Conservation (phyloP, 225 moss, liverwort and hornwort genomes). For the Physcomitrellopsis africana region DNA sequence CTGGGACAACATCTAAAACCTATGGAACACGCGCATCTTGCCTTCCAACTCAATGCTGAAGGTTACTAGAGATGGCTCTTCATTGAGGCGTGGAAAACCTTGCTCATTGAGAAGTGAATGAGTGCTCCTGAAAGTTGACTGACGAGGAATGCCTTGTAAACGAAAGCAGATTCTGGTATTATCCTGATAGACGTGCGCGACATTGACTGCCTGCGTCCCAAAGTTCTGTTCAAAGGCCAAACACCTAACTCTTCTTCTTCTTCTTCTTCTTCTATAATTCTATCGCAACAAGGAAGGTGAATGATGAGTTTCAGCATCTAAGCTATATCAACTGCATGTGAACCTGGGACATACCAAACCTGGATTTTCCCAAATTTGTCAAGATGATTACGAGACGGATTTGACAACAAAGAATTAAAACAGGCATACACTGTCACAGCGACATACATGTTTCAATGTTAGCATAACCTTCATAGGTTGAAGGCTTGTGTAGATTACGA, state of each 20-base stretch:
- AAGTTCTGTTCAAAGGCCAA: slow-evolving; percentile 33
- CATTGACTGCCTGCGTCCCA: slow-evolving; percentile 23
- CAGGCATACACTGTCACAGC: too few relatives aligned
- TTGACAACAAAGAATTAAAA: neutral
- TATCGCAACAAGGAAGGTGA: neutral
- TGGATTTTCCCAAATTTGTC: neutral
- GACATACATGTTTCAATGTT: too few relatives aligned
- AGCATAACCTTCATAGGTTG: too few relatives aligned
- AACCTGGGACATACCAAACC: slow-evolving; percentile 26
- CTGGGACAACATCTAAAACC: slow-evolving; percentile 64
- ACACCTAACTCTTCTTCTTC: neutral
- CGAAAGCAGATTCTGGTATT: slow-evolving; percentile 22
- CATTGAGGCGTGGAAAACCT: slow-evolving; percentile 58
- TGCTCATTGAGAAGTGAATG: slow-evolving; percentile 27
- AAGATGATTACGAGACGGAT: slow-evolving; percentile 2
- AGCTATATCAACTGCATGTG: neutral
- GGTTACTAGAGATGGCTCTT: slow-evolving; percentile 57
- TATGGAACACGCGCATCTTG: slow-evolving; percentile 82
- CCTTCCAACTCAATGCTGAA: slow-evolving; percentile 75
- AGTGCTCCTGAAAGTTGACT: slow-evolving; percentile 11
- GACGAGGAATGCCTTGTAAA: slow-evolving; percentile 6
- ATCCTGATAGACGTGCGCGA: slow-evolving; percentile 40
- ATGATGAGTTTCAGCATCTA: slow-evolving; percentile 7
- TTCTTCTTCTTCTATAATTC: neutral
- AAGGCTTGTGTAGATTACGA: slow-evolving; percentile 17